Conservation (phyloP, 2,329 filamentous ascomycete genomes). For the Lasiodiplodia hormozganensis region DNA sequence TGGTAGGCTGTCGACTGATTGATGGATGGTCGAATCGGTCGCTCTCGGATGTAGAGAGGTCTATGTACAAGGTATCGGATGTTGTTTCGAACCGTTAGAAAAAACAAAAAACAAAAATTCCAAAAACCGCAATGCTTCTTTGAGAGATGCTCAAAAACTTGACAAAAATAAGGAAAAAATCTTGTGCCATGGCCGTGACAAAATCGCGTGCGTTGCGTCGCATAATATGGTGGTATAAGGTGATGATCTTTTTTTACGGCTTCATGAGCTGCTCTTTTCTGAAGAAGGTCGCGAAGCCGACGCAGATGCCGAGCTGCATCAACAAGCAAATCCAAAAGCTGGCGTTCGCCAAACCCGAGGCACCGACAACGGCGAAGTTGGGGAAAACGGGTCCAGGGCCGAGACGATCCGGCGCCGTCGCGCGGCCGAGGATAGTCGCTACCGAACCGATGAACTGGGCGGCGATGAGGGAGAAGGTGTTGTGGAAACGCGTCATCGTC, state of each 20-base stretch:
- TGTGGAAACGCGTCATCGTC: slow-evolving; percentile 69
- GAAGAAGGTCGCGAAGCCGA: slow-evolving; percentile 64
- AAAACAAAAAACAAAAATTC: neutral
- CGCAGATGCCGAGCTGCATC: slow-evolving; percentile 65
- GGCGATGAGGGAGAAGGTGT: slow-evolving; percentile 65
- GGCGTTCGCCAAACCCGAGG: slow-evolving; percentile 53
- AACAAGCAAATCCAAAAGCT: slow-evolving; percentile 69
- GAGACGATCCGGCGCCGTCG: slow-evolving; percentile 65
- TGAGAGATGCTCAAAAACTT: neutral
- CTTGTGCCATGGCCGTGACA: neutral
- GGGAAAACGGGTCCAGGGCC: slow-evolving; percentile 69
- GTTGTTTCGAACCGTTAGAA: neutral
- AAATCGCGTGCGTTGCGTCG: neutral
- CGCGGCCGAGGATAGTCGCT: slow-evolving; percentile 67
- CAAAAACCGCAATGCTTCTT: neutral
- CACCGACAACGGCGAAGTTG: slow-evolving; percentile 60
- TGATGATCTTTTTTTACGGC: slow-evolving; percentile 44
- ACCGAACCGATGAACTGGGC: slow-evolving; percentile 69
- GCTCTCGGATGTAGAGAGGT: neutral
- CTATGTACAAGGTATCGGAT: neutral
- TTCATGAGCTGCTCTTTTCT: slow-evolving; percentile 65
- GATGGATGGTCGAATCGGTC: neutral
- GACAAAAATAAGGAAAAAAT: neutral
- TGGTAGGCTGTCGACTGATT: neutral
- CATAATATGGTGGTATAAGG: neutral